phyloP scores from a whole-genome alignment of 306 rosid genomes.

The Cajanus cajan region DNA sequence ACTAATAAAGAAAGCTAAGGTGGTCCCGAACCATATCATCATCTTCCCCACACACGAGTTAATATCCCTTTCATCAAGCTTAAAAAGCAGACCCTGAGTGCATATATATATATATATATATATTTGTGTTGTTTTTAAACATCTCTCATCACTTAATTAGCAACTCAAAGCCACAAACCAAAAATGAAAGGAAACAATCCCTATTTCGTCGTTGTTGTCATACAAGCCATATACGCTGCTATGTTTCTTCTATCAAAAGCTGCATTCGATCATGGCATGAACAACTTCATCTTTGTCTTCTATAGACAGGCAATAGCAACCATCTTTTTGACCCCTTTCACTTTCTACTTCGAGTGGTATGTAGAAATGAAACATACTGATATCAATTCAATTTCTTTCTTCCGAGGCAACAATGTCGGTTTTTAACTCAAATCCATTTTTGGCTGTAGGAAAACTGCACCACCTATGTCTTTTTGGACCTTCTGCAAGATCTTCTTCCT shows the following conservation, averaged over 20 bases:
- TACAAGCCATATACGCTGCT: constrained; percentile 58
- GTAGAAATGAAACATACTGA: not conserved
- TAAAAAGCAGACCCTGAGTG: not conserved
- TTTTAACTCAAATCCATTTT: not conserved
- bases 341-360: constrained; percentile 54
- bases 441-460: constrained; percentile 48
- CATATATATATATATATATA: not conserved
- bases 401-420: not conserved
- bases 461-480: constrained; percentile 47
- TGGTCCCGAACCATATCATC: constrained; percentile 34
- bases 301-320: constrained; percentile 64
- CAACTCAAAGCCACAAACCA: not conserved
- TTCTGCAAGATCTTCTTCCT: constrained; percentile 71
- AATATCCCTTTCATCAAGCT: not conserved
- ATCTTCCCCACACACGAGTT: constrained; percentile 38
- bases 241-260: constrained; percentile 61
- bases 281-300: constrained; percentile 61
- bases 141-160: not conserved
- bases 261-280: constrained; percentile 70
- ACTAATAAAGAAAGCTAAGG: not conserved
- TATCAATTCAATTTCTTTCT: not conserved
- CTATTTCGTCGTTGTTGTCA: constrained; percentile 41
- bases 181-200: constrained; percentile 33
- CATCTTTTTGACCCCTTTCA: constrained; percentile 47
- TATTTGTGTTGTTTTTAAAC: not conserved